Evolutionary conservation across 257 asterid species (phyloP).

Genomic region (Coffea canephora): DNA sequence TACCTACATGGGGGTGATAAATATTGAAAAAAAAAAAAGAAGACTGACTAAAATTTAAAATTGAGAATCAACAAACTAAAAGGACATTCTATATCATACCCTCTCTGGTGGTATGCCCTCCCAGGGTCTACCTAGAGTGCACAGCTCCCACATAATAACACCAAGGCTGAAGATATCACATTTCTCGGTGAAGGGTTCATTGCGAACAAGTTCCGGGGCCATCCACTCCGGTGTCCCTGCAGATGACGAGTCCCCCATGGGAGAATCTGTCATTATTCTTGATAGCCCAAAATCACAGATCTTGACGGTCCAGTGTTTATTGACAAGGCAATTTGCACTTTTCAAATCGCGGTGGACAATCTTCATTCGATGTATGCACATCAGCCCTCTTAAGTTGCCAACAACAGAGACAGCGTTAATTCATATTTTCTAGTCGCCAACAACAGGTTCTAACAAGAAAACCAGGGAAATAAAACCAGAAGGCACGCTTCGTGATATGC

Average conservation of each 20-base stretch:
- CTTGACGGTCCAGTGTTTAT: conserved; percentile 92
- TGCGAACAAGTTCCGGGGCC: conserved; percentile 98
- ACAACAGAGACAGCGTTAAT: conserved; percentile 17
- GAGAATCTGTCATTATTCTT: conserved; percentile 56
- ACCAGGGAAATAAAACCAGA: not conserved
- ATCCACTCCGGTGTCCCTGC: conserved; percentile 99
- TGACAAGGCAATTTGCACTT: conserved; percentile 91
- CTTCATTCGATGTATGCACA: conserved; percentile 99
- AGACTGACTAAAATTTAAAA: not conserved
- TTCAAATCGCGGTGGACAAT: conserved; percentile 86
- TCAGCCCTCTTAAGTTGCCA: conserved; percentile 68
- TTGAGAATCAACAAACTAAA: not conserved
- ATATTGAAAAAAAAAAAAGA: not conserved
- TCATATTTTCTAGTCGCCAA: not conserved
- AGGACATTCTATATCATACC: conserved; percentile 40
- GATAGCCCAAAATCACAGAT: conserved; percentile 99
- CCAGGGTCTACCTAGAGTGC: conserved; percentile 89
- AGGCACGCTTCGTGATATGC: not conserved
- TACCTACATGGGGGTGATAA: not conserved
- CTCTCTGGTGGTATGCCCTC: conserved; percentile 81
- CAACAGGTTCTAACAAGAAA: not conserved
- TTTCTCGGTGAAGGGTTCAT: conserved; percentile 83
- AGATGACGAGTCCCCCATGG: conserved; percentile 66
- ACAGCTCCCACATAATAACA: conserved; percentile 95
- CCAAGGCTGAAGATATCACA: conserved; percentile 97